A percentile compares a stretch with the other conserved stretches of the same genome.
Conservation (phyloP, 805 yeast species). For the Starmerella sp. region DNA sequence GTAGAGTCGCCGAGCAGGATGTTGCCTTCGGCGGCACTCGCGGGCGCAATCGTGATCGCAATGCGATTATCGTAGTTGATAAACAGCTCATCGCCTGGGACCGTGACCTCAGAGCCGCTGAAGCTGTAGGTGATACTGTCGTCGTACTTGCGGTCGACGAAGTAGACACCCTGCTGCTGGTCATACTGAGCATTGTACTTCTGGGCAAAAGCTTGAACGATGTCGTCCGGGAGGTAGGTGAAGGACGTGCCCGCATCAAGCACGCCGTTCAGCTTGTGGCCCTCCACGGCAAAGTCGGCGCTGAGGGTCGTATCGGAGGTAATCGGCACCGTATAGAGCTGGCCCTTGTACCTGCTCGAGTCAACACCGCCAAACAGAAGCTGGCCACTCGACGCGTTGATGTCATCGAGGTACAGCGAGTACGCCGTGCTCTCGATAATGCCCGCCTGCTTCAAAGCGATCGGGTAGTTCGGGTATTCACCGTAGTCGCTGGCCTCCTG, state of each 20-base stretch:
- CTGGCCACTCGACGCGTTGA: slow-evolving; percentile 26
- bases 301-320: not conserved
- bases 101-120: not conserved
- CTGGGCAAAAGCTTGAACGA: slow-evolving; percentile 5
- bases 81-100: not conserved
- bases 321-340: slow-evolving; percentile 24
- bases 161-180: not conserved
- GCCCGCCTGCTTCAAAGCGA: slow-evolving; percentile 31
- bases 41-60: not conserved
- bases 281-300: slow-evolving; percentile 9
- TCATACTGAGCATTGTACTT: slow-evolving; percentile 1
- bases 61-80: not conserved
- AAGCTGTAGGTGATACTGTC: not conserved
- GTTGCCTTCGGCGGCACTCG: slow-evolving; percentile 9
- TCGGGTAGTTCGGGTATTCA: slow-evolving; percentile 27
- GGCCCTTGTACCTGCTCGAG: slow-evolving; percentile 46
- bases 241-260: slow-evolving; percentile 26
- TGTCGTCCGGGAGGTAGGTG: slow-evolving; percentile 31
- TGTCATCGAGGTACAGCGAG: slow-evolving; percentile 37
- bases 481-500: slow-evolving; percentile 5
- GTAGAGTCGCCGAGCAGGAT: slow-evolving; percentile 54
- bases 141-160: not conserved
- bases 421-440: slow-evolving; percentile 34
- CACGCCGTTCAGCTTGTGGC: slow-evolving; percentile 7
- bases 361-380: slow-evolving; percentile 38